A percentile compares a stretch with the other conserved stretches of the same genome.
Conservation (phyloP, 1,284 basidiomycete genomes). For the Cystobasidiaceae sp. region DNA sequence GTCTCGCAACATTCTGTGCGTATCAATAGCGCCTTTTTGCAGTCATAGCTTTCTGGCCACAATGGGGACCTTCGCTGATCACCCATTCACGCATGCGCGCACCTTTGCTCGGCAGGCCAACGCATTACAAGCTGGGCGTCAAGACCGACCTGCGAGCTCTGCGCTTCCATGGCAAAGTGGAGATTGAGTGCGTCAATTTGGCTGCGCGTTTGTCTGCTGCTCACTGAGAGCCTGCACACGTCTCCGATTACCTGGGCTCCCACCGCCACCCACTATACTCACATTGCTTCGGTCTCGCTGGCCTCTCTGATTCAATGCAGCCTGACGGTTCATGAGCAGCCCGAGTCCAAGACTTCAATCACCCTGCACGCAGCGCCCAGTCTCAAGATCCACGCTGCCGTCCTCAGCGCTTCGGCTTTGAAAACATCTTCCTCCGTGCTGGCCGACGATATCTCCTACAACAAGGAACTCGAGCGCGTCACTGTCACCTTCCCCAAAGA, state of each 20-base stretch:
- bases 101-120: conserved; percentile 4
- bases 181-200: conserved; percentile 62
- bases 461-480: conserved; percentile 30
- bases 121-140: conserved; percentile 49
- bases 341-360: not conserved
- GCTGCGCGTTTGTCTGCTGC: too few species aligned
- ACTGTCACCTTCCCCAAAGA: conserved; percentile 32
- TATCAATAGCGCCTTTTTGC: not conserved
- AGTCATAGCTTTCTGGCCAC: not conserved
- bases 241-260: not conserved
- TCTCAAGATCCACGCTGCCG: conserved; percentile 63
- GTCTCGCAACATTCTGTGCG: conserved; percentile 14
- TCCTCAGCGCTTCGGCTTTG: conserved; percentile 48
- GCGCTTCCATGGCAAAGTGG: conserved; percentile 70
- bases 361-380: conserved; percentile 55
- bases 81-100: not conserved
- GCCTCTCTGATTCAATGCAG: too few species aligned
- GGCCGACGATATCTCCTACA: conserved; percentile 27
- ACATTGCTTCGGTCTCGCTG: too few species aligned
- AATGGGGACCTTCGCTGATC: too few species aligned
- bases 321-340: conserved; percentile 1
- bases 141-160: conserved; percentile 73
- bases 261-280: not conserved
- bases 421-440: conserved; percentile 34
- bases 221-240: not conserved